Base-by-base conservation (phyloP, 2,329 filamentous ascomycete genomes). In the Cercospora sp. region DNA sequence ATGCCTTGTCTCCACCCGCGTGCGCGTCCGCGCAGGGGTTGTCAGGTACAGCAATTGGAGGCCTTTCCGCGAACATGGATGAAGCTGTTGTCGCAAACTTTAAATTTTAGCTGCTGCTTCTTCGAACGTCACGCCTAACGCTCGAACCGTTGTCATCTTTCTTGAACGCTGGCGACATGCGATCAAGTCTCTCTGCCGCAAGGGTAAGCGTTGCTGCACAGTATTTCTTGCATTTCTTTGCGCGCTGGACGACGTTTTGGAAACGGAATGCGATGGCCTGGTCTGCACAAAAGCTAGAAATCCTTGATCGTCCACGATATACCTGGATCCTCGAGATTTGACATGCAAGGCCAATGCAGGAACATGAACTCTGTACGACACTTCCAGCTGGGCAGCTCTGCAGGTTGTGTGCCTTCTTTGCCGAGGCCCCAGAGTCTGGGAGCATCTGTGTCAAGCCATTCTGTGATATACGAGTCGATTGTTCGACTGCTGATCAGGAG, bases 321-420 rank as follows among this genome's bases (percentile, higher is more conserved):
- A n/a, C 53, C 64, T 62, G 64, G 45, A 18, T 8, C 16, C 10
- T 57, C 31, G 55, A 69, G 23, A 61, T 69, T 69, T 64, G 67
- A 65, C 62, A 65, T 61, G 60, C 66, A 36, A 60, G 66, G 62
- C 20, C 61, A 36, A 51, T 26, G 45, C 31, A 58, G 31, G 51
- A 58, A 64, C 51, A 64, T 30, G 28, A 65, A 67, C 53, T 58
- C n/a, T 57, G 31, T 23, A 31, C 9, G 59, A 18, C 3, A 9
- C 9, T 28, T 16, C 51, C 18, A 18, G 12, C 45, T 30, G 30
- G 30, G 9, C 20, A 26, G 60, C 28, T 33, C 16, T 18, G 31
- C 55, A 18, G 12, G 28, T 2, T 9, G 13, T 26, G 10, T 16
- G 48, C 48, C 23, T 16, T 13, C 48, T n/a, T 10, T 23, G 7